Evolutionary conservation across 495 filamentous ascomycete species (phyloP).

Genomic region (Penicillium cosmopolitanum): DNA sequence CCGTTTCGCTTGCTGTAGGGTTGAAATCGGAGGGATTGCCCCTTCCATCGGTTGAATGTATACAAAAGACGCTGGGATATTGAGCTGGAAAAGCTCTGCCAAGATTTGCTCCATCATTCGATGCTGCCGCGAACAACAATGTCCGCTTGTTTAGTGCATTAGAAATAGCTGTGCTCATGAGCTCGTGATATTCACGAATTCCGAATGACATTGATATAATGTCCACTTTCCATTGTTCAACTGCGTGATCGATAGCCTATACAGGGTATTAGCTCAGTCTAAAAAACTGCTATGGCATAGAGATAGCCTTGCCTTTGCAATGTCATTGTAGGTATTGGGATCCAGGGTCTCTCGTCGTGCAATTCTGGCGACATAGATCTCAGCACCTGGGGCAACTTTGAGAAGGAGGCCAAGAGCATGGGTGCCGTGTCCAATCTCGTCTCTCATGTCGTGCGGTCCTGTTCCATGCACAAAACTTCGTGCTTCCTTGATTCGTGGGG

Average conservation of each 20-base stretch:
- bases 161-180: conserved; percentile 29
- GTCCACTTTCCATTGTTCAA: conserved; percentile 37
- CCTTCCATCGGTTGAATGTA: conserved; percentile 39
- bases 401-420: conserved; percentile 36
- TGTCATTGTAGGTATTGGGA: conserved; percentile 26
- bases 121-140: conserved; percentile 38
- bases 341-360: conserved; percentile 25
- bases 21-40: conserved; percentile 38
- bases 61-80: conserved; percentile 38
- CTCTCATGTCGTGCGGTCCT: conserved; percentile 27
- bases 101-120: conserved; percentile 38
- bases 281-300: conserved; percentile 17
- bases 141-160: conserved; percentile 27
- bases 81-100: conserved; percentile 36
- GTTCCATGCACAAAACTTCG: conserved; percentile 28
- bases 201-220: conserved; percentile 43
- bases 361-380: conserved; percentile 39
- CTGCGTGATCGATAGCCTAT: conserved; percentile 39
- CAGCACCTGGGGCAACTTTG: conserved; percentile 34
- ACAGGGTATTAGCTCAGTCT: conserved; percentile 16
- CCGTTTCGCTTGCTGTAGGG: conserved; percentile 33
- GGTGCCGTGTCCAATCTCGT: conserved; percentile 39
- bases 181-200: conserved; percentile 30
- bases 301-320: conserved; percentile 24
- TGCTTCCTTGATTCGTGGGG: conserved; percentile 32